These are phyloP conservation scores for Mimosa pudica DNA, from an alignment of 306 rosid genomes.

Conservation along the genomic window DNA sequence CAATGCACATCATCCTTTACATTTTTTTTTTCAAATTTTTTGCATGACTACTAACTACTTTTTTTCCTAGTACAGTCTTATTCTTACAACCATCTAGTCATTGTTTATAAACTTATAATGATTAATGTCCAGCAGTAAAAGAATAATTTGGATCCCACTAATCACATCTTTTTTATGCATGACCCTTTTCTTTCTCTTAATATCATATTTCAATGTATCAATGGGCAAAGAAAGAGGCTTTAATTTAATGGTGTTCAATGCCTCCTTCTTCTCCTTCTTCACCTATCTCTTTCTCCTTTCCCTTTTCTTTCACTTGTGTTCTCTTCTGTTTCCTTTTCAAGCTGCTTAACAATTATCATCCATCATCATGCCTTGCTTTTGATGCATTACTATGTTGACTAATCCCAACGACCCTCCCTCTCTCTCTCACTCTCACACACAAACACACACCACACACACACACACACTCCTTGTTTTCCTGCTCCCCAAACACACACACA, in stretches of 20 bases:
- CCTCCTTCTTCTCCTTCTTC: neutral
- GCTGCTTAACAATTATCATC: constrained; percentile 50
- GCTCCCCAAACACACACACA: constrained; percentile 32
- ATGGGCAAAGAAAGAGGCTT: neutral
- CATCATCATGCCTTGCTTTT: constrained; percentile 69
- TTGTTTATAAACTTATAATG: neutral
- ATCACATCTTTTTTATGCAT: neutral
- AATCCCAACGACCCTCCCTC: constrained; percentile 55
- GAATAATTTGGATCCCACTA: constrained; percentile 1
- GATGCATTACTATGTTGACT: constrained; percentile 91
- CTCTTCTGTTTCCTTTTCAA: constrained; percentile 46
- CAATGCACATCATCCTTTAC: too few species aligned
- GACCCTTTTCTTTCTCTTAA: neutral
- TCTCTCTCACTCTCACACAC: constrained; percentile 18
- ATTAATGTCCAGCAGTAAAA: neutral
- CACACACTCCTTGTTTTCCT: neutral
- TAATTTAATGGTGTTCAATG: neutral
- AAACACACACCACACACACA: too few species aligned
- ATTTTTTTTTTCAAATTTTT: too few species aligned
- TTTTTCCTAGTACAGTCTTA: too few species aligned
- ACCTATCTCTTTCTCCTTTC: neutral
- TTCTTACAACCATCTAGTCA: too few species aligned
- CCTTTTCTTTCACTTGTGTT: neutral
- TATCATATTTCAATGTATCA: neutral
- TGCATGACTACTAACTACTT: too few species aligned